These are phyloP conservation scores for Nicotiana sylvestris DNA, from an alignment of 257 asterid species.

Conservation along the genomic window DNA sequence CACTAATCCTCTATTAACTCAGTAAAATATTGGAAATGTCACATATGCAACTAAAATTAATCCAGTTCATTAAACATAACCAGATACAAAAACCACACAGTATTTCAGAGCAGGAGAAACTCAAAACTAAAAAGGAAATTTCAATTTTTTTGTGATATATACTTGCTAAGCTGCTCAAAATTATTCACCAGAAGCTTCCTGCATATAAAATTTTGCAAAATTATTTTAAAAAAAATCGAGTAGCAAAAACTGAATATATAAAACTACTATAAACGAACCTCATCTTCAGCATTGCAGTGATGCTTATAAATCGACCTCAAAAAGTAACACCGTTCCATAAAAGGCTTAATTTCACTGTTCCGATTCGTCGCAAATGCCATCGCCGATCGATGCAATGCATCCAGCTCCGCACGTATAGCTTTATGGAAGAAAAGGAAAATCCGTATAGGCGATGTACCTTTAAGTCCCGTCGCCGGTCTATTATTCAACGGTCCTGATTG, in stretches of 20 bases:
- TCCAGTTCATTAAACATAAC: background rate
- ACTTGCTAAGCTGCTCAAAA: conserved; percentile 9
- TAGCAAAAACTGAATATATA: background rate
- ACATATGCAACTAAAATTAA: background rate
- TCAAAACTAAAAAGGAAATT: background rate
- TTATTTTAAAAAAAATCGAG: background rate
- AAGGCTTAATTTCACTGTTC: conserved; percentile 57
- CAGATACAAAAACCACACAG: background rate
- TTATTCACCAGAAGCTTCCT: conserved; percentile 9
- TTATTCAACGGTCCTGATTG: conserved; percentile 33
- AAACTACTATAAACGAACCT: conserved; percentile 30
- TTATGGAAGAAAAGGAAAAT: conserved; percentile 73
- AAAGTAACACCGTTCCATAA: conserved; percentile 59
- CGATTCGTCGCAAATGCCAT: conserved; percentile 15
- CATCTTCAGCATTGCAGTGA: conserved; percentile 95
- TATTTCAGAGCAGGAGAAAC: background rate
- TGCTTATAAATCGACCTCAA: conserved; percentile 76
- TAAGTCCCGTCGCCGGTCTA: conserved; percentile 28
- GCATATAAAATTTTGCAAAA: background rate
- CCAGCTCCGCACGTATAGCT: conserved; percentile 79
- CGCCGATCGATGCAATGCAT: conserved; percentile 64
- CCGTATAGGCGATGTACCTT: conserved; percentile 67
- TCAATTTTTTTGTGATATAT: background rate
- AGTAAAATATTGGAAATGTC: background rate
- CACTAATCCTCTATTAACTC: background rate